These are phyloP conservation scores for Racocetra persica DNA, from an alignment of 371 early-diverging fungal genomes.

Conservation along the genomic window DNA sequence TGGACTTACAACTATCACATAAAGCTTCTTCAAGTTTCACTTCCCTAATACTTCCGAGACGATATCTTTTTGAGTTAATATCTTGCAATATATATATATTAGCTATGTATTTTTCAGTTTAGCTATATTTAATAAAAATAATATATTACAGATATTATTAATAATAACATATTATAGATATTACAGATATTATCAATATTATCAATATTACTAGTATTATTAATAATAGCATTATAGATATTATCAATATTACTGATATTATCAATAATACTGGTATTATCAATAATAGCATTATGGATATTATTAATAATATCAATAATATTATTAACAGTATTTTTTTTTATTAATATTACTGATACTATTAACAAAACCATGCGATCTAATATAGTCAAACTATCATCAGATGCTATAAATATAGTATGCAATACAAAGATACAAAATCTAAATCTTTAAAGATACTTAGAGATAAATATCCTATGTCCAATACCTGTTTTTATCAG, in stretches of 20 bases:
- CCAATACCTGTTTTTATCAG: neutral
- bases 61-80: neutral
- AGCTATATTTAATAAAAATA: too few relatives aligned
- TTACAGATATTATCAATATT: neutral
- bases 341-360: neutral
- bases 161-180: neutral
- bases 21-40: conserved; percentile 16
- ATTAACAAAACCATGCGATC: neutral
- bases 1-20: neutral
- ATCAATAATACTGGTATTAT: neutral
- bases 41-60: neutral
- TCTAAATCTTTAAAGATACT: conserved; percentile 5
- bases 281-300: neutral
- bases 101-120: too few relatives aligned
- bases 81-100: neutral
- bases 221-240: neutral
- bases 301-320: too few relatives aligned
- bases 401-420: conserved; percentile 19
- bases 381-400: conserved; percentile 14
- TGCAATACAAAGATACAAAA: conserved; percentile 27
- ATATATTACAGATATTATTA: too few relatives aligned
- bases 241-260: neutral
- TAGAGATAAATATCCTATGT: neutral
- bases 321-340: too few relatives aligned
- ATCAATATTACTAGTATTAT: too few relatives aligned